These are phyloP conservation scores for Botrytis fabae DNA, from an alignment of 2,329 filamentous ascomycete genomes.

Conservation along the genomic window DNA sequence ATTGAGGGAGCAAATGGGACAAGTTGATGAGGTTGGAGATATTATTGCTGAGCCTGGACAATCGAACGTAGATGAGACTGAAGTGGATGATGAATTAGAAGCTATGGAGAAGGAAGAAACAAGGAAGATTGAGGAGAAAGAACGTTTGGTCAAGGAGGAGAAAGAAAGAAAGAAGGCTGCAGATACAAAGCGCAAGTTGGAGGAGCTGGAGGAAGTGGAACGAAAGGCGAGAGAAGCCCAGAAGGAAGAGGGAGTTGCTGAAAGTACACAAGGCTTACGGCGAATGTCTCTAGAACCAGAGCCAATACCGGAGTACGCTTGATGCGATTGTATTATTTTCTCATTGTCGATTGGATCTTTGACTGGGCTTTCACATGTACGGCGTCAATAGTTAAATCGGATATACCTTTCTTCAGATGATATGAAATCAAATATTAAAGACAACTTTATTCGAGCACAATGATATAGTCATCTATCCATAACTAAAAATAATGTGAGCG, in stretches of 20 bases:
- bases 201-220: constrained; percentile 35
- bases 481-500: not conserved
- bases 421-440: not conserved
- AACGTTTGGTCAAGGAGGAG: constrained; percentile 34
- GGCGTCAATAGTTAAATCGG: not conserved
- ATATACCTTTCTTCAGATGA: not conserved
- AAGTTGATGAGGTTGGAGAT: constrained; percentile 77
- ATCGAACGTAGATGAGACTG: constrained; percentile 69
- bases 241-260: constrained; percentile 27
- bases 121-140: constrained; percentile 45
- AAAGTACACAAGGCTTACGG: constrained; percentile 30
- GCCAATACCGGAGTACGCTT: constrained; percentile 24
- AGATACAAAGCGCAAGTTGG: constrained; percentile 38
- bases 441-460: not conserved
- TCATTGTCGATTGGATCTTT: not conserved
- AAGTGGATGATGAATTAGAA: constrained; percentile 86
- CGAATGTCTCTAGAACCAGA: constrained; percentile 33
- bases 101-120: constrained; percentile 59
- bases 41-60: constrained; percentile 66
- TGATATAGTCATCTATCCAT: not conserved
- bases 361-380: not conserved
- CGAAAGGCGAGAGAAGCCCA: constrained; percentile 26
- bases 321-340: not conserved
- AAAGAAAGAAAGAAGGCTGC: constrained; percentile 36
- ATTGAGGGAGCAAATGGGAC: constrained; percentile 75